phyloP scores from a whole-genome alignment of 164 flowering plant genomes.

The Santalum album region DNA sequence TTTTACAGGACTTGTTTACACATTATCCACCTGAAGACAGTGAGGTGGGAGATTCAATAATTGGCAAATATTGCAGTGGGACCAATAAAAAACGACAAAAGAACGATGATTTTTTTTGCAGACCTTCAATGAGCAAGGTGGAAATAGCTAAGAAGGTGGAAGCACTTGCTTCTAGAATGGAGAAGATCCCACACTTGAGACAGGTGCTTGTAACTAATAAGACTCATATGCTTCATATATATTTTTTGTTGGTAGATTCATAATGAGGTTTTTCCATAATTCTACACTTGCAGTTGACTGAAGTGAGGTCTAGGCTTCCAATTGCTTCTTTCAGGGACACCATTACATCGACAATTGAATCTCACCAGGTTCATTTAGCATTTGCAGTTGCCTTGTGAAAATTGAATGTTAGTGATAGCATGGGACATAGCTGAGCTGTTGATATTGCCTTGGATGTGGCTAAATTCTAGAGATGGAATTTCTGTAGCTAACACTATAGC shows the following conservation, averaged over 20 bases:
- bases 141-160: slow-evolving; percentile 54
- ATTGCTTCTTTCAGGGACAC: slow-evolving; percentile 65
- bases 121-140: slow-evolving; percentile 33
- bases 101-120: slow-evolving; percentile 47
- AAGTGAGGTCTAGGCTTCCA: slow-evolving; percentile 69
- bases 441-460: background rate
- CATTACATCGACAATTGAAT: slow-evolving; percentile 58
- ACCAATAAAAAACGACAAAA: slow-evolving; percentile 8
- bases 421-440: background rate
- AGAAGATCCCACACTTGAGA: slow-evolving; percentile 28
- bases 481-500: too few species aligned
- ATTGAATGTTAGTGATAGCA: background rate
- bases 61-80: slow-evolving; percentile 11
- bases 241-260: background rate
- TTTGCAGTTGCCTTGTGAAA: background rate
- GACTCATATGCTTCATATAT: background rate
- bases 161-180: slow-evolving; percentile 30
- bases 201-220: slow-evolving; percentile 27
- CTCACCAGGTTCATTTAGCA: slow-evolving; percentile 60
- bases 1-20: slow-evolving; percentile 54
- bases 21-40: slow-evolving; percentile 63
- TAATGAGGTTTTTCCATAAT: slow-evolving; percentile 3
- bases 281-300: slow-evolving; percentile 44
- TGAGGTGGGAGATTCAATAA: slow-evolving; percentile 22
- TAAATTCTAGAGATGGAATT: background rate